Conservation (phyloP, 2,329 filamentous ascomycete genomes). For the Trichoderma sp. region DNA sequence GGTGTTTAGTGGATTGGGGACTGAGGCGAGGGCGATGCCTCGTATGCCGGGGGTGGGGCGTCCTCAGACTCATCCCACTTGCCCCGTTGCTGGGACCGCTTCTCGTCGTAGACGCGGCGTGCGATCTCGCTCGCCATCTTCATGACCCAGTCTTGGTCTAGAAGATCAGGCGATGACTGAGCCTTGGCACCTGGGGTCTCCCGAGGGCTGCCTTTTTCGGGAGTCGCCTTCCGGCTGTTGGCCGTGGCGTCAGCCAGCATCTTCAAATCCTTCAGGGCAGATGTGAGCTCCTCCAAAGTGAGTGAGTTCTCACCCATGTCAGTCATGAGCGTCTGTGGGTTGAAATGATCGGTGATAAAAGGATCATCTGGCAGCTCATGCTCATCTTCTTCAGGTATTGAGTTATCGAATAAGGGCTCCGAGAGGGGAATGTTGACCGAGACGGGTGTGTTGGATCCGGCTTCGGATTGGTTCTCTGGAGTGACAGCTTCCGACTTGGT, state of each 20-base stretch:
- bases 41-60: conserved; percentile 62
- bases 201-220: conserved; percentile 25
- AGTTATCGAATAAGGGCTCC: conserved; percentile 57
- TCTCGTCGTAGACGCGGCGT: conserved; percentile 83
- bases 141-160: conserved; percentile 83
- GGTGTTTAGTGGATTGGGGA: conserved; percentile 31
- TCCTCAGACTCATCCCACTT: conserved; percentile 55
- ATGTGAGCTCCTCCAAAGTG: conserved; percentile 29
- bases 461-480: conserved; percentile 49
- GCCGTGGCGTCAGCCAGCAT: conserved; percentile 23
- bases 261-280: conserved; percentile 28
- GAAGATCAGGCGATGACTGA: conserved; percentile 53
- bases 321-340: conserved; percentile 32
- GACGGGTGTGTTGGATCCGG: conserved; percentile 50
- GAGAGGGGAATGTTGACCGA: conserved; percentile 63
- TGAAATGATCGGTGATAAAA: conserved; percentile 32
- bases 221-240: neutral
- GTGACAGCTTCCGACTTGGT: conserved; percentile 57
- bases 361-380: conserved; percentile 49
- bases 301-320: conserved; percentile 25
- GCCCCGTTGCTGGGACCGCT: conserved; percentile 49
- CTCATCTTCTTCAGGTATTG: conserved; percentile 61
- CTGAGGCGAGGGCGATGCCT: conserved; percentile 47
- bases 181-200: conserved; percentile 27
- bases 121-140: conserved; percentile 96